Base-by-base conservation (phyloP, 208 protist genomes). In the Crithidia bombi region DNA sequence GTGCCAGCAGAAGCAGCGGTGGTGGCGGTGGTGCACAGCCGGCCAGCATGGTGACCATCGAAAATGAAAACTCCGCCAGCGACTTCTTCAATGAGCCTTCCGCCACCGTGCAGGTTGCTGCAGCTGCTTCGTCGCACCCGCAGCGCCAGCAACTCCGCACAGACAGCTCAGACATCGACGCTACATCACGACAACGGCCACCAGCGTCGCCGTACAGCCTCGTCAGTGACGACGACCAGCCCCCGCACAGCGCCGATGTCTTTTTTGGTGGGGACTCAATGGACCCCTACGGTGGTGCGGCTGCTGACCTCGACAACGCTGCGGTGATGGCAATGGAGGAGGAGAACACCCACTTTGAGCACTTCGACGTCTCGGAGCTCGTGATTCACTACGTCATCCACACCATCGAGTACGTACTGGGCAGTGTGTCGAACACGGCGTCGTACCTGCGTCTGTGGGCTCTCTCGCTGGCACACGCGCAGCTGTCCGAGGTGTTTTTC, bases 391-490 rank as follows among this genome's bases (percentile, higher is more conserved):
- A 99, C 75, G 70, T 98, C n/a, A 99, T 99, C 70, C 98, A 99
- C 83, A 99, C 98, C 36, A 99, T 99, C 71, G 99, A 99, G 81
- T 99, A 99, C 78, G 92, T 99, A 33, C 92, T 99, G 9, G 96
- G 98, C 56, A 92, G 86, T 58, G 97, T 99, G 41, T 99, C 99
- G 15, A 99, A 99, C 85, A 99, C 99, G 15, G 99, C 99, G 7
- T 99, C 98, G n/a, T 99, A 99, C 83, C 89, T 99, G 32, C 96
- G 99, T 70, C 90, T 99, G 14, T 99, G 99, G 99, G 99, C 99
- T 11, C 85, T 99, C n/a, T 99, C 98, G 5, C 90, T 99, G 0
- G 99, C 99, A 26, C 99, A 99, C 81, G 97, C 98, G 44, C 91
- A 98, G 83, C 88, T 98, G 6, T 93, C 89, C 19, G 94, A 98